Base-by-base conservation (phyloP, 1,139 yeast genomes). In the Protomyces inouyei region DNA sequence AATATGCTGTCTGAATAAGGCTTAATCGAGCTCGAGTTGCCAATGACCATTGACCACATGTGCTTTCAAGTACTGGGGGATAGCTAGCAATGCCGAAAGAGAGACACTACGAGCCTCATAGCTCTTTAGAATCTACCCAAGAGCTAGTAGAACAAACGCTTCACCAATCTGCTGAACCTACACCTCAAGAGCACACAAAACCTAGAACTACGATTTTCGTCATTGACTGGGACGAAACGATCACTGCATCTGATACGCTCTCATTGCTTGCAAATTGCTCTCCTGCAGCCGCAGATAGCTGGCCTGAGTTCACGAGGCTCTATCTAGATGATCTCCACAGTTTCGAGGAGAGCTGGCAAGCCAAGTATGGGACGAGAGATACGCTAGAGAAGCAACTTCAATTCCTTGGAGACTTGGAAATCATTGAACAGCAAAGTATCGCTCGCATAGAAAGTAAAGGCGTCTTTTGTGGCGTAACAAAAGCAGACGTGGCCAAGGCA, bases 171-270 rank as follows among this genome's bases (percentile, higher is more conserved):
- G 1, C 8, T 28, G 32, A 28, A 5, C 32, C 8, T 28, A 28
- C 5, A 5, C 43, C 9, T 37, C 43, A 12, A 3, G 43, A 4
- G 25, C 48, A 43, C 16, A 21, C 48, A 21, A 16, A 18, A 10
- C 12, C 48, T 16, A 18, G 14, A 43, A 43, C 37, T 14, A 35
- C 51, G 6, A 36, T 25, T 12, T 48, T 59, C 16, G 57, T 59
- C 32, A n/a, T 59, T n/a, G 64, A 60, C 35, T 60, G 64, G 64
- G 64, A 60, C 36, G 64, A 60, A 40, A 60, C 64, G 6, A 60
- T 60, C 35, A 45, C 64, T 16, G 55, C n/a, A 8, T 28, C 14
- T 14, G 64, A 60, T 38, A 60, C 64, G 45, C 55, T 60, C 48
- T 28, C 59, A 14, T 25, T 36, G 25, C 46, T 60, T 36, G 55